Evolutionary conservation across 495 filamentous ascomycete genomes (phyloP), one percentile per base, ranked within the genome.

Genomic region (Hypoxylon trugodes): DNA sequence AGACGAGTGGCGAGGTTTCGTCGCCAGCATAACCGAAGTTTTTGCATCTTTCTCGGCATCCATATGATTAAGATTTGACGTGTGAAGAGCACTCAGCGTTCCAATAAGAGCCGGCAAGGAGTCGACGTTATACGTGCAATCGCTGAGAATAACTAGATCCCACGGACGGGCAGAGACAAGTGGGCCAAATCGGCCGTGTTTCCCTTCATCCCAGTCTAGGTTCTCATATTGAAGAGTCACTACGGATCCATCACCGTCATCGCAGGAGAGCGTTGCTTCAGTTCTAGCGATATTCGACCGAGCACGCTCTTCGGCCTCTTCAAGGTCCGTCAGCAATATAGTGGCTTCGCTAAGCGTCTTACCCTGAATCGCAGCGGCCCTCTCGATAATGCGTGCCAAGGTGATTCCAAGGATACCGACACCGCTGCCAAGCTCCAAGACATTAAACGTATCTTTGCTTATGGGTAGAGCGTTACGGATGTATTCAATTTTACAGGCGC

Each of bases 111-210:
- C 82, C 12, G 89, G 89, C 30, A 92, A 77, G 38, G 87, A 91
- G 71, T 95, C 91, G 26, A 86, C 81, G 72, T 98, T 98, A 77
- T 98, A 98, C 8, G 93, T 98, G 79, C 95, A 97, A 70, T 98
- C 95, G 13, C 92, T 91, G 1, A 96, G 81, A 4, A 96, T 72
- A 18, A 97, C 79, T 26, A 98, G 66, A 71, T 96, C 89, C 74
- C 88, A 87, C 0, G 69, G 63, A 19, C 72, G 73, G 1, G 75
- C 69, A 21, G 66, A 67, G 3, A 79, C 75, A 13, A 72, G 68
- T 0, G 50, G 48, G 3, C 76, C 76, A 45, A 81, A 77, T 0
- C 6, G 24, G 0, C 76, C 78, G 6, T 67, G 51, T 58, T 61
- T 61, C 2, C 73, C 78, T 19, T 80, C 75, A 26, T 80, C 70